Evolutionary conservation across 305 asterid genomes (phyloP), one percentile per base, ranked within the genome.

Genomic region (Withania somnifera): DNA sequence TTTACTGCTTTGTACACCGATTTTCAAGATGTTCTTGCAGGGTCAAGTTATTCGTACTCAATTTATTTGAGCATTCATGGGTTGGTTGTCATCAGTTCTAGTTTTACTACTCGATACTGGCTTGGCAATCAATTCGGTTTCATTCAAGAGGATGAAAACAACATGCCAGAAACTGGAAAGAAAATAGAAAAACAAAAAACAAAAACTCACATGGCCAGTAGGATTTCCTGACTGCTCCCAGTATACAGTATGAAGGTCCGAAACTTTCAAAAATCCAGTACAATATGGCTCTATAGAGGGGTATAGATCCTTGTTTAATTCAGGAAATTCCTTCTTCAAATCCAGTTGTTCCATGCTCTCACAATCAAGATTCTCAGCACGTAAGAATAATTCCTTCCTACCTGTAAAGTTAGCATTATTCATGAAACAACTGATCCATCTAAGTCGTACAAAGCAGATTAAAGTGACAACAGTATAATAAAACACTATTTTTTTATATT

Each of bases 171-270:
- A 14, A 61, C 11, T 79, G 64, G 36, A 69, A 77, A n/a, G 38
- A 66, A 53, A 40, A 79, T 28, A 54, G 67, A 58, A 6, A 80
- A 50, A 73, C 4, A 82, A 50, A 75, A 13, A 82, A 89, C 99
- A 50, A 75, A 13, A 82, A 89, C 99, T 91, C 91, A 96, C 99
- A 84, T 91, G 91, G 66, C 99, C 98, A 54, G 87, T 90, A 58
- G 99, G 99, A 90, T 94, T 93, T 78, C 99, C 99, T 0, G 99
- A 96, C 84, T 93, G 94, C 85, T 96, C 99, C 84, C 93, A 96
- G n/a, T 93, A 94, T 71, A 96, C 76, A 24, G 90, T 87, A 87
- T 96, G 99, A 86, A 91, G 89, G 86, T 93, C 95, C 3, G 99
- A 95, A 86, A 94, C 99, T 91, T 91, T 93, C 63, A 94, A 88